These are phyloP conservation scores for Trypanosoma vivax DNA, from an alignment of 208 protist species.

Conservation along the genomic window DNA sequence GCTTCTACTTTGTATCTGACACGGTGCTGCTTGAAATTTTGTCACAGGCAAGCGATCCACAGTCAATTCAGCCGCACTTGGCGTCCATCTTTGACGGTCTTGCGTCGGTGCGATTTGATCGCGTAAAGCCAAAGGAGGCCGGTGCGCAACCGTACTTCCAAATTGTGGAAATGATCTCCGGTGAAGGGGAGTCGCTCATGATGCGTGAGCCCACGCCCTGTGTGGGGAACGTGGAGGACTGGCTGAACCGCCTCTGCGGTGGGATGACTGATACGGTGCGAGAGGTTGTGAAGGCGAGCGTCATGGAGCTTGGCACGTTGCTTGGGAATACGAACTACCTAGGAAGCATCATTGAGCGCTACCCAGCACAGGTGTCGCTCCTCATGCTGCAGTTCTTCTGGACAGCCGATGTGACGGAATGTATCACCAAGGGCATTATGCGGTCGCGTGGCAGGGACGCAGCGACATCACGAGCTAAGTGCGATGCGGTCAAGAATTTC, in stretches of 20 bases:
- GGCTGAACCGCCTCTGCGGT: constrained; percentile 87
- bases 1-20: constrained; percentile 99
- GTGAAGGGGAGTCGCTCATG: constrained; percentile 83
- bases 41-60: constrained; percentile 91
- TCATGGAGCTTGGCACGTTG: constrained; percentile 83
- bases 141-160: constrained; percentile 86
- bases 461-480: constrained; percentile 66
- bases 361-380: constrained; percentile 93
- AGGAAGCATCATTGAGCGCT: constrained; percentile 90
- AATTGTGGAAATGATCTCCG: constrained; percentile 88
- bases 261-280: constrained; percentile 90
- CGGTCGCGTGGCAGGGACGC: constrained; percentile 71
- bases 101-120: constrained; percentile 85
- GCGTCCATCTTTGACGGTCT: constrained; percentile 92
- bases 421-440: constrained; percentile 85
- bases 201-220: constrained; percentile 87
- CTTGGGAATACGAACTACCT: constrained; percentile 81
- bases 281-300: constrained; percentile 84
- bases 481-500: constrained; percentile 87
- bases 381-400: constrained; percentile 96
- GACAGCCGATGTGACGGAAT: constrained; percentile 93
- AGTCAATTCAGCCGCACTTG: constrained; percentile 93
- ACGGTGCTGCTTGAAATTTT: constrained; percentile 97
- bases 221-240: constrained; percentile 92
- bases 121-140: constrained; percentile 87